Base-by-base conservation (phyloP, 2,329 filamentous ascomycete genomes). In the Macrophomina pseudophaseolina region DNA sequence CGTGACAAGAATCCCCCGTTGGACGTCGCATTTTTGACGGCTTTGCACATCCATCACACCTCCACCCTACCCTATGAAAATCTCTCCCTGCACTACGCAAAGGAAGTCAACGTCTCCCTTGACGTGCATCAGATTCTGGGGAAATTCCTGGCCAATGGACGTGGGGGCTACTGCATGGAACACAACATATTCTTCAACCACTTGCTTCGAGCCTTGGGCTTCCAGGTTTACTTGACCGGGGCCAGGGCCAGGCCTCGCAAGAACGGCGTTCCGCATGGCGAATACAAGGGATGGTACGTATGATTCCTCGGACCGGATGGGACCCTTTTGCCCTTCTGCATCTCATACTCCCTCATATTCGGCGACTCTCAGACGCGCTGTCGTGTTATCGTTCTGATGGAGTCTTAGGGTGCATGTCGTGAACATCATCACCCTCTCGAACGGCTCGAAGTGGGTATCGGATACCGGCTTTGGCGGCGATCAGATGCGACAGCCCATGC, bases 381-480 rank as follows among this genome's bases (percentile, higher is more conserved):
- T 38, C 35, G 4, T 12, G 6, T 38, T 12, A 12, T 38, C 32
- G 12, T 9, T 66, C 42, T 69, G 28, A 63, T 52, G 23, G 23
- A 60, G 40, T n/a, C 32, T 2, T 64, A 82, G 80, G 77, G 80
- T 83, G 14, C 88, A 91, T 74, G 85, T 90, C 72, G 81, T 90
- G 53, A 85, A 87, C 70, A 86, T 90, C 63, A 83, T 90, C 49
- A 85, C 82, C 1, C 79, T 91, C 40, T 73, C 80, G 28, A 77
- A 80, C 5, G 79, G 79, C 46, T 80, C 81, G 33, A 78, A 80
- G 66, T 88, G 84, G 75, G 77, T 84, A 72, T 75, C 87, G 9
- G 90, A 91, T 73, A 86, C 89, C 11, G 87, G 84, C 4, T 91
- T 91, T 72, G 89, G 89, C 54, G 86, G 85, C 23, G 86, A 88